Evolutionary conservation across 202 grass and related monocot species (phyloP).

Genomic region (Digitaria exilis): DNA sequence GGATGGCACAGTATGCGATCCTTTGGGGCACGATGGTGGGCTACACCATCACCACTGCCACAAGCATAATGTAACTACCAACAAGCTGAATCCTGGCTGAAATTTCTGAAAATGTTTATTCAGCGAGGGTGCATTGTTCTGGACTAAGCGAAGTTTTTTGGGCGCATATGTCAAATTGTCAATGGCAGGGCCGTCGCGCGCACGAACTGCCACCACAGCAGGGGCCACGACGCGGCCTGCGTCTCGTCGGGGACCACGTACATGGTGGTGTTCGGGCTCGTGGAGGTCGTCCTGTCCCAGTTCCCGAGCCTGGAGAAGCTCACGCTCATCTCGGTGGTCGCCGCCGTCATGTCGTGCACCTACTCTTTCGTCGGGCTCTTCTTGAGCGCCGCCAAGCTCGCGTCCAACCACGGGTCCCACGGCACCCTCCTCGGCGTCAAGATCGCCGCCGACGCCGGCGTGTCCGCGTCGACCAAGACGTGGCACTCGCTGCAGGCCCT

Average conservation of each 20-base stretch:
- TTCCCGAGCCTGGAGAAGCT: slow-evolving; percentile 83
- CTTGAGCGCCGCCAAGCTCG: slow-evolving; percentile 67
- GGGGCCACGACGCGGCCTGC: slow-evolving; percentile 59
- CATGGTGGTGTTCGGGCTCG: slow-evolving; percentile 75
- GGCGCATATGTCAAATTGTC: no score
- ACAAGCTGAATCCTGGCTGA: background rate
- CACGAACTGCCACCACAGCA: slow-evolving; percentile 67
- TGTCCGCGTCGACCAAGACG: slow-evolving; percentile 66
- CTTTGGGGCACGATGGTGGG: slow-evolving; percentile 87
- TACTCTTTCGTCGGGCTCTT: slow-evolving; percentile 74
- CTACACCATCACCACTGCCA: slow-evolving; percentile 90
- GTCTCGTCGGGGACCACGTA: slow-evolving; percentile 75
- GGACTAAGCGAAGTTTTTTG: no score
- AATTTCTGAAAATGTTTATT: slow-evolving; percentile 8
- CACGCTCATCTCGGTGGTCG: slow-evolving; percentile 70
- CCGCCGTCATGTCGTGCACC: slow-evolving; percentile 87
- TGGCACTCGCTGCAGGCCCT: slow-evolving; percentile 87
- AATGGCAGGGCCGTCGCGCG: slow-evolving; percentile 68
- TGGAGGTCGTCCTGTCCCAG: slow-evolving; percentile 78
- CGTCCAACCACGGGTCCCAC: slow-evolving; percentile 45
- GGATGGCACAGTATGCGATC: slow-evolving; percentile 67
- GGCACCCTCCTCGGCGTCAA: slow-evolving; percentile 74
- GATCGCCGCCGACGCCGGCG: slow-evolving; percentile 46
- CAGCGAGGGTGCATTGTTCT: background rate
- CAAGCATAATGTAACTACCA: slow-evolving; percentile 70